Evolutionary conservation across 225 moss, liverwort and hornwort species (phyloP), one percentile per base, ranked within the genome.

Genomic region (Straminergon stramineum): DNA sequence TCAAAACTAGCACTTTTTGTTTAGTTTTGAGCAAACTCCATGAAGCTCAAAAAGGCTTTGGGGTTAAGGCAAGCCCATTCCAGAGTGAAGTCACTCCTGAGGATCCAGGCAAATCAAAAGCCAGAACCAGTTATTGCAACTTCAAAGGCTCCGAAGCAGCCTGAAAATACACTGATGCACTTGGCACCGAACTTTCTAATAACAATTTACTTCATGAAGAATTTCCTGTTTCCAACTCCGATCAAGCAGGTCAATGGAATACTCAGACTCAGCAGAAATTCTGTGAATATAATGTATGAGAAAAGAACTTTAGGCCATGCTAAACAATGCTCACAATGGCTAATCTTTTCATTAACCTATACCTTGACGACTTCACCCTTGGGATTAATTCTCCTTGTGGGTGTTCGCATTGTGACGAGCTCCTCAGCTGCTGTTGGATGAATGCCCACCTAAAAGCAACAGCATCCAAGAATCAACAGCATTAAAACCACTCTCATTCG

Each of bases 361-460:
- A 2, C 89, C 60, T 92, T 87, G 43, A 91, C 63, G n/a, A 80
- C 71, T 87, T 93, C 90, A 48, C 93, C 94, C 66, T 90, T 88
- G 11, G 91, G 84, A 23, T 89, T 89, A 17, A 95, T n/a, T 68
- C 94, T 94, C 91, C 96, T 94, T 11, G 95, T 88, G 76, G 89
- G 68, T 43, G 94, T 91, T 73, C 96, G 95, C 99, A 99, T 96
- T 14, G 99, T 99, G 57, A 99, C 99, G 51, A 97, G 92, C 90
- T 99, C 99, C 90, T 99, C 96, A 53, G 97, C 99, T 53, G 97
- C 92, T 62, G 99, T 96, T 22, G 99, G 97, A 92, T 99, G 99
- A 66, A 99, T 99, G 77, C 97, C 99, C 86, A 99, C 96, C 96
- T 96, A 75, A 84, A 81, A 60, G 41, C 39, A 55, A 66, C 83